Evolutionary conservation across 1,284 basidiomycete genomes (phyloP), one percentile per base, ranked within the genome.

Genomic region (Naganishia cerealis): DNA sequence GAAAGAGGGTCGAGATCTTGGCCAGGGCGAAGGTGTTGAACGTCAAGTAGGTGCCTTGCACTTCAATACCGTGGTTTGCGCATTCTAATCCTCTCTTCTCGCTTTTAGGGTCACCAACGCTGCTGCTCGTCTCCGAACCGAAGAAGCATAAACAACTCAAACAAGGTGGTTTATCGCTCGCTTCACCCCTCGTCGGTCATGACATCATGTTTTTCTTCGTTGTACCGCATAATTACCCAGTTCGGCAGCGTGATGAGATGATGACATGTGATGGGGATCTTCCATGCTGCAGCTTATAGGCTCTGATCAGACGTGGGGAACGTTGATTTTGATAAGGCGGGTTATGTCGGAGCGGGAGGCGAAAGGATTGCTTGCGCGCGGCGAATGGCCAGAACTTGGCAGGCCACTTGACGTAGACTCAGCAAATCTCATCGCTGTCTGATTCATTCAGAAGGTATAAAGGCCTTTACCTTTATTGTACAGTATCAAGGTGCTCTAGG

Each of bases 1-100:
- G 93, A 82, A 98, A 99, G 87, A 92, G 96, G 78, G 89, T 90
- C 72, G 84, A 87, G 74, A 95, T 99, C 77, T 85, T 99, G 71
- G 92, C 57, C 75, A 92, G 94, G 80, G 92, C 94, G 71, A 94
- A 91, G 84, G 90, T 87, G 68, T 84, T 96, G 73, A 88, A 90
- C 72, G 84, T 94, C 81, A 95, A 93, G 81, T 76, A 73, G 75
- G 76, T 77, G 29, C 24, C 26, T 48, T 33, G 56, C 16, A 7
- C 43, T 46, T 46, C 21, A 2, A 9, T 24, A 52, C 5, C 6
- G 4, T n/a, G 18, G 50, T 21, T 18, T 36, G 24, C 33, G 58
- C 24, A 29, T 46, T 36, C 7, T 46, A n/a, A 10, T 9, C 5
- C 0, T 13, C 6, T 50, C 7, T 24, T 50, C 12, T 21, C 21